Base-by-base conservation (phyloP, 306 rosid genomes). In the Dryas octopetala region DNA sequence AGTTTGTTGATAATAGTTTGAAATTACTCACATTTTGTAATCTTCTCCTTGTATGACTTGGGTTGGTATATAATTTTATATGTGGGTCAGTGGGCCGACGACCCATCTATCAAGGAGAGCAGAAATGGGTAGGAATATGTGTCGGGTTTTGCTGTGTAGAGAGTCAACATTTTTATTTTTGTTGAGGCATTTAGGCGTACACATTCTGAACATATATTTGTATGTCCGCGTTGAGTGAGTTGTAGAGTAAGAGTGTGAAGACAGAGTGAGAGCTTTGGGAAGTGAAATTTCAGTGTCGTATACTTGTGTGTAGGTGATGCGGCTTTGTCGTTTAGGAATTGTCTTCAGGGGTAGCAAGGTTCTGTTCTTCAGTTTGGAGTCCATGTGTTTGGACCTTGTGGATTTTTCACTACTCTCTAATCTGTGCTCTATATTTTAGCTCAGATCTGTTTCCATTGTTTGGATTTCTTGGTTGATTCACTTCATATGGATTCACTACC, bases 81-180 rank as follows among this genome's bases (percentile, higher is more conserved):
- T 32, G 38, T 32, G 38, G 38, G 38, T 32, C 38, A 32, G 38
- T 32, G 38, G 38, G 38, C 38, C 2, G 38, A 32, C 38, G 38
- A 32, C 38, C 38, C 38, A 32, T 68, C 67, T 75, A 58, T 79
- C 65, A 74, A 91, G 86, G 70, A 76, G 81, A 79, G 46, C 81
- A 84, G 91, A 79, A 54, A 5, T 23, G 88, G 88, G 87, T 86
- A 71, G 89, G 98, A 90, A 91, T 90, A 80, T 86, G 96, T 86
- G 98, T 90, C 91, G 91, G 95, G 85, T 77, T 85, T 80, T 74
- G 79, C 77, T 81, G 79, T 85, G 66, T 54, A 10, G 38, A 85
- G 83, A 95, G 97, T 91, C 96, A 91, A 90, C 79, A 79, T 4
- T 59, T 44, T 26, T 15, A 46, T 73, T 59, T 72, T 59, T 60